These are phyloP conservation scores for Pseudogymnoascus verrucosus DNA, from an alignment of 2,329 filamentous ascomycete genomes.

Conservation along the genomic window DNA sequence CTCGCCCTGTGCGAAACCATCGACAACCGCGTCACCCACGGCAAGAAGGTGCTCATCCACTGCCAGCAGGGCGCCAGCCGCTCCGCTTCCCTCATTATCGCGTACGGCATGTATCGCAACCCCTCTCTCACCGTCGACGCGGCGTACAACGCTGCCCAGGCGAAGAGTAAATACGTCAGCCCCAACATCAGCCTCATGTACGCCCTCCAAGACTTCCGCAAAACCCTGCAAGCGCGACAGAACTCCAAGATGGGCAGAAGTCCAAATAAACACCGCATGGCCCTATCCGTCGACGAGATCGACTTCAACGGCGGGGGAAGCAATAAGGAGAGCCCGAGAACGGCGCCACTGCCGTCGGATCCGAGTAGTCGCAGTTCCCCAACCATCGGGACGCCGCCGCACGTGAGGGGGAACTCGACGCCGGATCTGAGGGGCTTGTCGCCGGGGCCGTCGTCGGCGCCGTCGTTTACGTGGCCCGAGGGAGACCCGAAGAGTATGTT, in stretches of 20 bases:
- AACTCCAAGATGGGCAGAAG: slow-evolving; percentile 42
- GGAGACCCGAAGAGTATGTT: slow-evolving; percentile 33
- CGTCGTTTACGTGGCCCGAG: slow-evolving; percentile 52
- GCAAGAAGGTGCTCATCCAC: slow-evolving; percentile 73
- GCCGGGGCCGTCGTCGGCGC: slow-evolving; percentile 59
- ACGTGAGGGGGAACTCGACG: slow-evolving; percentile 46
- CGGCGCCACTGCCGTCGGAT: slow-evolving; percentile 51
- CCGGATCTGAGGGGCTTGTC: slow-evolving; percentile 37
- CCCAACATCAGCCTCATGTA: slow-evolving; percentile 91
- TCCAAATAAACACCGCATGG: slow-evolving; percentile 51
- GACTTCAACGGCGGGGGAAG: slow-evolving; percentile 32
- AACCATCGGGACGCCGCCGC: slow-evolving; percentile 37
- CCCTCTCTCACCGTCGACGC: slow-evolving; percentile 72
- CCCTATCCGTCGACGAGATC: slow-evolving; percentile 52
- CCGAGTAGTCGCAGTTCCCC: slow-evolving; percentile 29
- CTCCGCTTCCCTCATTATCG: slow-evolving; percentile 78
- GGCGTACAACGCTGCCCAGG: slow-evolving; percentile 72
- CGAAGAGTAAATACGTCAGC: slow-evolving; percentile 78
- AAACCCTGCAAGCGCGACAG: slow-evolving; percentile 46
- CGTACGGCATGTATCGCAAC: slow-evolving; percentile 74
- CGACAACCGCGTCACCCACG: slow-evolving; percentile 60
- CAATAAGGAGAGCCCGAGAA: slow-evolving; percentile 45
- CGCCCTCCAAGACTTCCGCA: slow-evolving; percentile 75
- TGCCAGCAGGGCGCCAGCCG: slow-evolving; percentile 82
- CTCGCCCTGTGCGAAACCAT: slow-evolving; percentile 69